phyloP scores from a whole-genome alignment of 768 basidiomycete genomes.

The Myochromella boudieri region DNA sequence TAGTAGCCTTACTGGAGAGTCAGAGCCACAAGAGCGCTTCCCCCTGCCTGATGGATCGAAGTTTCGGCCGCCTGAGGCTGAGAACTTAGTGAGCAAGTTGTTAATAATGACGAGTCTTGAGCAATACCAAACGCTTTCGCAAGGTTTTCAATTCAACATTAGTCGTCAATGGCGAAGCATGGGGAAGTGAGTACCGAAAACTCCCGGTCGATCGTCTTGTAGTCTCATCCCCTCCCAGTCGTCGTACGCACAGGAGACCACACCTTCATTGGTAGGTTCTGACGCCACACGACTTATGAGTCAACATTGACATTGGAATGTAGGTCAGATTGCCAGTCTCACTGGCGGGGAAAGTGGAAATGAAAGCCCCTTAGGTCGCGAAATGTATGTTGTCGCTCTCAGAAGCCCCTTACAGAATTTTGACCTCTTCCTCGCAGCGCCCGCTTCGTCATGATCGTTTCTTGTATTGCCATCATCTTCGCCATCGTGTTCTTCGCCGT shows the following conservation, averaged over 20 bases:
- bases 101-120: too few species aligned
- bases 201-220: not conserved
- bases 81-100: constrained; percentile 49
- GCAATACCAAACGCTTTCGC: not conserved
- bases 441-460: constrained; percentile 63
- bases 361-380: constrained; percentile 62
- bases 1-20: constrained; percentile 69
- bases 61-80: constrained; percentile 57
- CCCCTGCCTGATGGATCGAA: constrained; percentile 45
- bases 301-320: constrained; percentile 1
- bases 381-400: constrained; percentile 47
- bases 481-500: constrained; percentile 66
- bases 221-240: constrained; percentile 31
- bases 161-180: constrained; percentile 70
- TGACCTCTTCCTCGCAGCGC: constrained; percentile 31
- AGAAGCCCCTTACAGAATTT: not conserved
- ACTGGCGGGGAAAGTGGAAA: constrained; percentile 66
- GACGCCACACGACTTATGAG: not conserved
- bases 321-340: constrained; percentile 67
- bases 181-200: constrained; percentile 49
- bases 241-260: constrained; percentile 68
- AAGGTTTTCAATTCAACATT: constrained; percentile 73
- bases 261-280: constrained; percentile 55
- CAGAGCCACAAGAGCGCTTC: constrained; percentile 63
- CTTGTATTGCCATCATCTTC: constrained; percentile 58